phyloP scores from a whole-genome alignment of 345 rosid genomes.

The Aegle marmelos region DNA sequence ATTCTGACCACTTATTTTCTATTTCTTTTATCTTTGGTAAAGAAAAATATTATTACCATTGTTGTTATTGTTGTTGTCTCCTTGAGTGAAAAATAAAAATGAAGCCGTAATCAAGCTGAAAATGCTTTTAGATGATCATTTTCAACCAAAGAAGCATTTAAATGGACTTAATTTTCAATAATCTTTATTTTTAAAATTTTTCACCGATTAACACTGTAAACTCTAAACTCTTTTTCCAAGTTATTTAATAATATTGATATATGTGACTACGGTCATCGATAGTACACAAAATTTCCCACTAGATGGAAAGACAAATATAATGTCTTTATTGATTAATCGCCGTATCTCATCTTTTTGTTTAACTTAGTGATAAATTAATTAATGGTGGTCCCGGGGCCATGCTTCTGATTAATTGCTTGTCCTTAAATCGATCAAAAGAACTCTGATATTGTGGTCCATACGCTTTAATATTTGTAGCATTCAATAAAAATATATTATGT shows the following conservation, averaged over 20 bases:
- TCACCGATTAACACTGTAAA: too few relatives aligned
- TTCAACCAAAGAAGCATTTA: too few relatives aligned
- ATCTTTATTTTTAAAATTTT: too few relatives aligned
- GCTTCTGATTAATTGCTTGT: too few relatives aligned
- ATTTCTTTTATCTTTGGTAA: too few relatives aligned
- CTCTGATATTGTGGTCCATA: not conserved
- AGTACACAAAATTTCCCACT: not conserved
- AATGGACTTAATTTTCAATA: too few relatives aligned
- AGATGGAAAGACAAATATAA: not conserved
- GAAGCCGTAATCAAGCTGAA: not conserved
- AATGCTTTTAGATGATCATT: too few relatives aligned
- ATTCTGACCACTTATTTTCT: not conserved
- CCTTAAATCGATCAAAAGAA: not conserved
- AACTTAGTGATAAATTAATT: not conserved
- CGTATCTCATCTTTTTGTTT: not conserved
- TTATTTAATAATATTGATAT: not conserved
- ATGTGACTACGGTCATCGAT: not conserved
- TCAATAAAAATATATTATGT: too few relatives aligned
- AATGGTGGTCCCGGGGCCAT: not conserved
- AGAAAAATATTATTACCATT: too few relatives aligned
- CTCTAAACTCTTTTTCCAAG: not conserved
- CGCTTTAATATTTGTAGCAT: not conserved
- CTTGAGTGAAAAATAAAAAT: not conserved
- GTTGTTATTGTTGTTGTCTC: too few relatives aligned
- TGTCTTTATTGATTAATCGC: not conserved